Conservation (phyloP, 2,329 filamentous ascomycete genomes). For the Thelonectria rubi region DNA sequence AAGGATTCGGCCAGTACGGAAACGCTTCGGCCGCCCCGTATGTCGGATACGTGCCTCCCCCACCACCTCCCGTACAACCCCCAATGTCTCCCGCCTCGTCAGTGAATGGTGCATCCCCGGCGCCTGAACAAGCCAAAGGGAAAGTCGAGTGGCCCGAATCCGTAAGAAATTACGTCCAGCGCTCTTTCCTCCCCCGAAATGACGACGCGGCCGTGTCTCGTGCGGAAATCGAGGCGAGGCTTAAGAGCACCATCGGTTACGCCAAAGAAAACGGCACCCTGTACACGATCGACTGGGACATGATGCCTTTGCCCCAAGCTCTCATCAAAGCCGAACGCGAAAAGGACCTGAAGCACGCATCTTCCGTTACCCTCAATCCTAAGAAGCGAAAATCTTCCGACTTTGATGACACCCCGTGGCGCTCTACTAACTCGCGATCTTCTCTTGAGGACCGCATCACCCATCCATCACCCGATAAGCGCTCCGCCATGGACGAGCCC, state of each 20-base stretch:
- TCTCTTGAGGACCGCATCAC: constrained; percentile 80
- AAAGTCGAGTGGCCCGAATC: constrained; percentile 82
- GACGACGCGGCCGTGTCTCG: constrained; percentile 69
- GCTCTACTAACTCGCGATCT: constrained; percentile 68
- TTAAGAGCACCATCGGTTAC: constrained; percentile 85
- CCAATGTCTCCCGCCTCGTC: constrained; percentile 39
- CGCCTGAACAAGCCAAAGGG: constrained; percentile 54
- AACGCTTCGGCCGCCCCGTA: constrained; percentile 48
- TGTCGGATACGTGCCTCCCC: constrained; percentile 44
- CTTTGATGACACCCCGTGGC: constrained; percentile 74
- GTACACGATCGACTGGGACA: constrained; percentile 81
- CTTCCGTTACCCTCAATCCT: constrained; percentile 51
- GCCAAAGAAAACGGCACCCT: constrained; percentile 80
- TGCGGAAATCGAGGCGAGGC: constrained; percentile 80
- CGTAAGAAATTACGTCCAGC: constrained; percentile 89
- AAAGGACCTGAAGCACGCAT: constrained; percentile 54
- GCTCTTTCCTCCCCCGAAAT: constrained; percentile 83
- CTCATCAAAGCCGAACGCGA: constrained; percentile 78
- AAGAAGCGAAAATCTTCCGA: constrained; percentile 88
- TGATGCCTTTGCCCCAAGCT: constrained; percentile 83
- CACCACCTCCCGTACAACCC: constrained; percentile 40
- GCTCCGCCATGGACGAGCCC: constrained; percentile 56
- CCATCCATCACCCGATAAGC: constrained; percentile 59
- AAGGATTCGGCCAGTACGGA: constrained; percentile 62
- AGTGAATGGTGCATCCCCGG: constrained; percentile 42